A percentile compares a stretch with the other conserved stretches of the same genome.
These are phyloP conservation scores for Ogataea pignaliae DNA, from an alignment of 805 yeast species.

Conservation along the genomic window DNA sequence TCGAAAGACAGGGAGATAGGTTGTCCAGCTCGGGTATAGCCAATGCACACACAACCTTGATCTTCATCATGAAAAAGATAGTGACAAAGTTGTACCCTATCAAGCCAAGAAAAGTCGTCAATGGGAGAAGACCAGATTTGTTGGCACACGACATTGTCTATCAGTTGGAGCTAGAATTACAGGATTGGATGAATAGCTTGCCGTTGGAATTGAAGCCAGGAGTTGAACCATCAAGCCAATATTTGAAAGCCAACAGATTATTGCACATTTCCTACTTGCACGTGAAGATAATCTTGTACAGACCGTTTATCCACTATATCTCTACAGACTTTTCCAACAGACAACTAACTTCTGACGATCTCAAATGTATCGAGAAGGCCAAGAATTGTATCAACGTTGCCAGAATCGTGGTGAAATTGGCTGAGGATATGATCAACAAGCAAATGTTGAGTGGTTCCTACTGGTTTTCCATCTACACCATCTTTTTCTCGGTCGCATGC, in stretches of 20 bases:
- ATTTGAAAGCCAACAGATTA: constrained; percentile 69
- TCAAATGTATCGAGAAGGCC: constrained; percentile 67
- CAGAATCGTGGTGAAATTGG: constrained; percentile 71
- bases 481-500: constrained; percentile 85
- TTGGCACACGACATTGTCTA: constrained; percentile 41
- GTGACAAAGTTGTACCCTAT: constrained; percentile 74
- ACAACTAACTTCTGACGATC: constrained; percentile 36
- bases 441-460: constrained; percentile 77
- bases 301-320: constrained; percentile 85
- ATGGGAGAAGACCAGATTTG: constrained; percentile 29
- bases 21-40: constrained; percentile 76
- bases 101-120: constrained; percentile 34
- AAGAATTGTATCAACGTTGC: constrained; percentile 82
- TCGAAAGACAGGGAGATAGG: constrained; percentile 40
- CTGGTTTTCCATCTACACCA: constrained; percentile 88
- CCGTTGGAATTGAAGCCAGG: constrained; percentile 73
- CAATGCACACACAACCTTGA: constrained; percentile 75
- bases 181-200: constrained; percentile 65
- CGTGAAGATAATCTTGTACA: constrained; percentile 73
- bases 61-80: constrained; percentile 65
- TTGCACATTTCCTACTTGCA: constrained; percentile 69
- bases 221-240: constrained; percentile 59
- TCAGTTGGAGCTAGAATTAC: constrained; percentile 62
- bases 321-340: constrained; percentile 43
- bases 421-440: constrained; percentile 73